Base-by-base conservation (phyloP, 192 early-diverging fungal genomes). In the Coemansia sp. region DNA sequence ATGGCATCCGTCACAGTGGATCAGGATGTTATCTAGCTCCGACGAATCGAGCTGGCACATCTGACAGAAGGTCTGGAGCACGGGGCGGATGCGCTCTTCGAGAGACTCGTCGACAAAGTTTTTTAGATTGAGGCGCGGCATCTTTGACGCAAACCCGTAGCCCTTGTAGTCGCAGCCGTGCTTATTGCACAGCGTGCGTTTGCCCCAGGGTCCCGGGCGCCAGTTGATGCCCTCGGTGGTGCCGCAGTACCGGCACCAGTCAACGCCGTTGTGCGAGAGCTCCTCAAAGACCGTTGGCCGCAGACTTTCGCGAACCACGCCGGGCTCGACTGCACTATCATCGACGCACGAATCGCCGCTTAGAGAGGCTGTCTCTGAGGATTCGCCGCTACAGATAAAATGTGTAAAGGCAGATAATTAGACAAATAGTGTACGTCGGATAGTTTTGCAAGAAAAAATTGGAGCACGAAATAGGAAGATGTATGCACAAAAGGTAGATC, bases 91-190 rank as follows among this genome's bases (percentile, higher is more conserved):
- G 51, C 94, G 88, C 57, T 92, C 89, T 19, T 90, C 87, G 27
- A 94, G 82, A n/a, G 88, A 63, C 67, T 96, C 94, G 54, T 89
- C 83, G 13, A 68, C 81, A 70, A 92, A 96, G 63, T 84, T 85
- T 34, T 88, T 89, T 65, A 96, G 85, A 67, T 96, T 91, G 36
- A 96, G 85, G 10, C 94, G 88, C 44, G 92, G 91, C 77, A 91
- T 81, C 70, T 93, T 96, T 68, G 90, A 93, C 0, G 91, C 92
- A 73, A 95, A 95, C 14, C 94, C 94, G 71, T 95, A 96, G 35
- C 94, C 94, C 79, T 94, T 94, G 75, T 93, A 96, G 82, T 95
- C 94, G 77, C 94, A 96, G 59, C 94, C 94, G 74, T 96, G 94
- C 81, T 95, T 95, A 78, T 96, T 96, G 92, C 94, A 96, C 51